A percentile compares a stretch with the other conserved stretches of the same genome.
Evolutionary conservation across 2,329 filamentous ascomycete genomes (phyloP).

Genomic region (Capronia americana): DNA sequence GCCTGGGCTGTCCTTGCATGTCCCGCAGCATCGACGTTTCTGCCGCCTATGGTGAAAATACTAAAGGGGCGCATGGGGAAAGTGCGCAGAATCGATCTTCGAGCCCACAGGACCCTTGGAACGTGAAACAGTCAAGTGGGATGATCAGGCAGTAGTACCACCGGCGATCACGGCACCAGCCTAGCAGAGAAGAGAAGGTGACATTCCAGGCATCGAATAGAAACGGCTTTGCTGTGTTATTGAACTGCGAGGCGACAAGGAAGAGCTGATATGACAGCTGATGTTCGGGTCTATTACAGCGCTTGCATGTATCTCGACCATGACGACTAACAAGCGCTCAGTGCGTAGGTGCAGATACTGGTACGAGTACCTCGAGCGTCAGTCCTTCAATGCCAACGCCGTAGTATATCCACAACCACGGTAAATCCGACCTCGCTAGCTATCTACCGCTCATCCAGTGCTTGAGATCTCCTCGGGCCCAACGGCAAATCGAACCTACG

Average conservation of each 20-base stretch:
- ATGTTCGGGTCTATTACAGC: background rate
- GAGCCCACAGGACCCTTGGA: slow-evolving; percentile 2
- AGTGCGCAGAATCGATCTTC: background rate
- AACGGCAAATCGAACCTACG: background rate
- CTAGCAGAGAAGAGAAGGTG: slow-evolving; percentile 24
- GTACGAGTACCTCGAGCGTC: background rate
- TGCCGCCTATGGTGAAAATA: background rate
- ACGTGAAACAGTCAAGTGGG: slow-evolving; percentile 17
- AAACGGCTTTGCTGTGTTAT: background rate
- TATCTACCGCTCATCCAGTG: background rate
- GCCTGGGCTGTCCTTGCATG: background rate
- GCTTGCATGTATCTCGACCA: background rate
- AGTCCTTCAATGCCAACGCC: background rate
- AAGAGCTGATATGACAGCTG: background rate
- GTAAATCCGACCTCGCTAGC: background rate
- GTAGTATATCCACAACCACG: background rate
- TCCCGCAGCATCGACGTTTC: background rate
- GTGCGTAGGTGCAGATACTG: background rate
- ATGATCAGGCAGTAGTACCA: slow-evolving; percentile 19
- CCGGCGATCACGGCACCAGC: slow-evolving; percentile 17
- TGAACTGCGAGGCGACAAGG: background rate
- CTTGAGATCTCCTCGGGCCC: no score
- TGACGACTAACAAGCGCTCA: background rate
- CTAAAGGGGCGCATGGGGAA: background rate
- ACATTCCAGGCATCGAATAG: slow-evolving; percentile 11